Evolutionary conservation across 176 grass and related monocot genomes (phyloP).

Genomic region (Juncus effusus): DNA sequence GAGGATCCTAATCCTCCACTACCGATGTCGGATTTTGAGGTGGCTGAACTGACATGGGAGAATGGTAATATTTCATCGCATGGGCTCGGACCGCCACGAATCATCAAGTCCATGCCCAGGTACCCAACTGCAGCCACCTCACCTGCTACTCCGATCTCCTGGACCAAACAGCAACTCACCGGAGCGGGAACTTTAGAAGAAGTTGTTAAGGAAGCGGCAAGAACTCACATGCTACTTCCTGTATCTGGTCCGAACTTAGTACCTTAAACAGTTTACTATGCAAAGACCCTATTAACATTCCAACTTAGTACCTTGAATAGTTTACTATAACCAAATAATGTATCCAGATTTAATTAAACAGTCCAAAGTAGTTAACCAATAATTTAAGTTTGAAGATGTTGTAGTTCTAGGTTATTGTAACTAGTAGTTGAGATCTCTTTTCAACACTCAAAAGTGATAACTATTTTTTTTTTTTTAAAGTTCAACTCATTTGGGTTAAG

Average conservation of each 20-base stretch:
- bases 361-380: too few relatives aligned
- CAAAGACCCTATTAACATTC: not conserved
- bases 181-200: conserved; percentile 63
- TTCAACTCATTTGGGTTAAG: too few relatives aligned
- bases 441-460: too few relatives aligned
- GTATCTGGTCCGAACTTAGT: not conserved
- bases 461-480: too few relatives aligned
- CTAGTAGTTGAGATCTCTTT: too few relatives aligned
- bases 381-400: too few relatives aligned
- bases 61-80: conserved; percentile 77
- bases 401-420: too few relatives aligned
- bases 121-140: conserved; percentile 9
- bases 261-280: not conserved
- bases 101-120: conserved; percentile 35
- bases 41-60: conserved; percentile 83
- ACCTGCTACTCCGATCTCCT: not conserved
- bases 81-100: conserved; percentile 31
- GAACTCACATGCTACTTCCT: conserved; percentile 16
- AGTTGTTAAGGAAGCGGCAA: conserved; percentile 66
- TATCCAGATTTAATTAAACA: too few relatives aligned
- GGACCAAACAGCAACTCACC: conserved; percentile 2
- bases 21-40: conserved; percentile 50
- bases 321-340: too few relatives aligned
- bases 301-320: too few relatives aligned
- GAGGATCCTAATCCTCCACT: conserved; percentile 32